Evolutionary conservation across 306 rosid genomes (phyloP).

Genomic region (Rubus idaeus): DNA sequence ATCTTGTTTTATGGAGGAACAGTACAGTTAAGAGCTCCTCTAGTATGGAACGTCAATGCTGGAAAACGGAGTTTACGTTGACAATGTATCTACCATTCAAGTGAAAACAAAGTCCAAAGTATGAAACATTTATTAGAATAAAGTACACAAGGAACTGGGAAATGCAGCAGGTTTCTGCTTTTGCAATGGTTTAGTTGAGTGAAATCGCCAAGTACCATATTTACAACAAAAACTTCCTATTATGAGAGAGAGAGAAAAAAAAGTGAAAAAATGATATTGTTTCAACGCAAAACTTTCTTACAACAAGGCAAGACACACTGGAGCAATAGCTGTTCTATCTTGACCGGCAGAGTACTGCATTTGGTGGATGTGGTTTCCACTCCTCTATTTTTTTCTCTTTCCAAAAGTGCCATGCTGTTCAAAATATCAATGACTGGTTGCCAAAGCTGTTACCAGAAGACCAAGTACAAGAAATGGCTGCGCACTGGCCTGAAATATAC

Average conservation of each 20-base stretch:
- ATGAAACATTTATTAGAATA: neutral
- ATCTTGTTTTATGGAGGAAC: neutral
- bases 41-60: neutral
- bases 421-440: conserved; percentile 49
- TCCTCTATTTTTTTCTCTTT: neutral
- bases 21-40: neutral
- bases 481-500: conserved; percentile 53
- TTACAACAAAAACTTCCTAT: conserved; percentile 8
- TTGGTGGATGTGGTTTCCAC: neutral
- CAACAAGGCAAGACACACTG: neutral
- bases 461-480: conserved; percentile 68
- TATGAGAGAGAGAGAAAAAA: neutral
- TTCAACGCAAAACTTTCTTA: neutral
- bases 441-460: conserved; percentile 57
- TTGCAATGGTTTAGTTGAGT: neutral
- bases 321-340: neutral
- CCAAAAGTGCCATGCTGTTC: neutral
- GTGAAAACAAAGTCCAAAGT: neutral
- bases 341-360: neutral
- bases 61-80: no score
- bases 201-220: neutral
- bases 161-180: neutral
- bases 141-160: neutral
- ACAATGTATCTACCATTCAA: no score
- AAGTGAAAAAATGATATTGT: neutral